phyloP scores from a whole-genome alignment of 2,329 filamentous ascomycete species.

The Ceratocystis huliohia region DNA sequence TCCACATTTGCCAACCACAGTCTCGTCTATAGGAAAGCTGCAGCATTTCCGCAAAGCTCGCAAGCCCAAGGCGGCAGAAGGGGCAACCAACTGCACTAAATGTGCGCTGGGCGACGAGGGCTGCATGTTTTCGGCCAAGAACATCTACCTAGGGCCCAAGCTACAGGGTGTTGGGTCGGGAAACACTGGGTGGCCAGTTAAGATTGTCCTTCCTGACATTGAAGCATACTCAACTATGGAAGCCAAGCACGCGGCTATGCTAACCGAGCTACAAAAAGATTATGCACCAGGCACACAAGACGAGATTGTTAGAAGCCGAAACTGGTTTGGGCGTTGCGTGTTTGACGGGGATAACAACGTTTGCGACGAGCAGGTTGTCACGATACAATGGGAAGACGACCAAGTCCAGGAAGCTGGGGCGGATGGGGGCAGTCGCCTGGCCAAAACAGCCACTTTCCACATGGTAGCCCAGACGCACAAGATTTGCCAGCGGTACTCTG shows the following conservation, averaged over 20 bases:
- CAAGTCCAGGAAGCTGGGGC: constrained; percentile 21
- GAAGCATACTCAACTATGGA: constrained; percentile 52
- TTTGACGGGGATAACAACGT: constrained; percentile 90
- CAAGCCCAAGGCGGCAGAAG: constrained; percentile 63
- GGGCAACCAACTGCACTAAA: constrained; percentile 73
- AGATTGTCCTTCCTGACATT: constrained; percentile 83
- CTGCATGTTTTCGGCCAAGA: constrained; percentile 76
- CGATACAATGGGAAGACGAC: constrained; percentile 74
- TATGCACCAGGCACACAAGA: constrained; percentile 34
- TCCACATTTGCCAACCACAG: constrained; percentile 59
- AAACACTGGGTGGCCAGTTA: constrained; percentile 67
- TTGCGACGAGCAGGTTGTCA: constrained; percentile 83
- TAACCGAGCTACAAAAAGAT: constrained; percentile 38
- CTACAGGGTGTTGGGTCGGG: constrained; percentile 48
- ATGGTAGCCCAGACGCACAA: constrained; percentile 86
- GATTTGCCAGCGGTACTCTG: constrained; percentile 72
- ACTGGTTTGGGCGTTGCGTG: constrained; percentile 90
- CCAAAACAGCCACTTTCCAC: constrained; percentile 82
- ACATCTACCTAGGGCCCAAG: constrained; percentile 62
- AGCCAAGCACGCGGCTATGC: constrained; percentile 31
- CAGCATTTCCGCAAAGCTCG: constrained; percentile 64
- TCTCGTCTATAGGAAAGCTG: constrained; percentile 65
- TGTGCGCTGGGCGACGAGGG: constrained; percentile 43
- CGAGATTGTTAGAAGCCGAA: constrained; percentile 37
- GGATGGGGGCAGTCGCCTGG: constrained; percentile 36